Evolutionary conservation across 2,329 filamentous ascomycete species (phyloP).

Genomic region (Pseudogymnoascus sp.): DNA sequence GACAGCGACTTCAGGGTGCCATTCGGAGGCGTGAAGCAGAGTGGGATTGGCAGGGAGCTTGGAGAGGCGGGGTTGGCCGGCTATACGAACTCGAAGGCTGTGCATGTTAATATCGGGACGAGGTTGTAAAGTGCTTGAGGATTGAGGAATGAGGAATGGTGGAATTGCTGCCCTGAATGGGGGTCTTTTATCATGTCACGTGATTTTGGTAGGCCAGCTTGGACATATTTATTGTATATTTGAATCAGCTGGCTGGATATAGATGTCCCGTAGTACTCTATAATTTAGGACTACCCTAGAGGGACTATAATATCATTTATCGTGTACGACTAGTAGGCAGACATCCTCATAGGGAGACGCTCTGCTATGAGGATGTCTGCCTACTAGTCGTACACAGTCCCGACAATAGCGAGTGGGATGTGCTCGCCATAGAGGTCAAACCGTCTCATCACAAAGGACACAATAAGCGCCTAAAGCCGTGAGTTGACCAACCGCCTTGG

Average conservation of each 20-base stretch:
- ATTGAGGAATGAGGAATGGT: too few relatives aligned
- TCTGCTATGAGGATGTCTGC: constrained; percentile 12
- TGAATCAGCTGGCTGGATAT: neutral
- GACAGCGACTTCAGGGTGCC: constrained; percentile 38
- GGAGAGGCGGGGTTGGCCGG: constrained; percentile 37
- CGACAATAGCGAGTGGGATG: constrained; percentile 4
- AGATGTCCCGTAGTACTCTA: neutral
- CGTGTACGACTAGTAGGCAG: too few relatives aligned
- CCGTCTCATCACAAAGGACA: constrained; percentile 16
- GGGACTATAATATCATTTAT: too few relatives aligned
- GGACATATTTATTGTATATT: neutral
- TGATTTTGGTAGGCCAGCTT: neutral
- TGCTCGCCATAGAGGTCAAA: constrained; percentile 9
- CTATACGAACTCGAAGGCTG: constrained; percentile 34
- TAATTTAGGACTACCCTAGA: too few relatives aligned
- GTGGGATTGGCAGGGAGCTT: constrained; percentile 46
- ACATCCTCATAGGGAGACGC: too few relatives aligned
- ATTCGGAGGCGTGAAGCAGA: constrained; percentile 53
- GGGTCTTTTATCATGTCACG: neutral
- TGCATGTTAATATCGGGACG: constrained; percentile 32
- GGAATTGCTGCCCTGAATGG: neutral
- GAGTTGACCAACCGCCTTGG: constrained; percentile 9
- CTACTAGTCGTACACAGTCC: constrained; percentile 10
- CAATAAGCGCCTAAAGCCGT: constrained; percentile 17
- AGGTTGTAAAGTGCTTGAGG: constrained; percentile 16